Conservation (phyloP, 1,139 yeast genomes). For the Eremothecium cymbalariae region DNA sequence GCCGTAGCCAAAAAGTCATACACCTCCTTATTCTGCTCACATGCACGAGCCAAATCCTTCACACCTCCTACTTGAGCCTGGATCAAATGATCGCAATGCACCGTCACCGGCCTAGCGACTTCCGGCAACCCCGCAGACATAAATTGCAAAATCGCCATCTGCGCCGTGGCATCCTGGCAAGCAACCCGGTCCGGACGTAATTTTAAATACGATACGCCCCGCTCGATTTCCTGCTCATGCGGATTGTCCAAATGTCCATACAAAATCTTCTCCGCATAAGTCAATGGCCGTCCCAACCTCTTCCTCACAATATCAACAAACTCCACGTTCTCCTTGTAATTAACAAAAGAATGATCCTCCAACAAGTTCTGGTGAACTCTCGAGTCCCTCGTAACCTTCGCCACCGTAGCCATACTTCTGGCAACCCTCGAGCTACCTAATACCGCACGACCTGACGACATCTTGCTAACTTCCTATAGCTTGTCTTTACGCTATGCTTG, state of each 20-base stretch:
- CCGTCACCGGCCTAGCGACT: constrained; percentile 95
- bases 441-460: constrained; percentile 37
- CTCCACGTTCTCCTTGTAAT: constrained; percentile 72
- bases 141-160: constrained; percentile 97
- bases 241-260: constrained; percentile 97
- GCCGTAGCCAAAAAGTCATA: constrained; percentile 91
- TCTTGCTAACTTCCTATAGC: constrained; percentile 10
- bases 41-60: constrained; percentile 89
- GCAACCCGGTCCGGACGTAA: constrained; percentile 99
- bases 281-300: constrained; percentile 86
- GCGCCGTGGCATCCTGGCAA: constrained; percentile 99
- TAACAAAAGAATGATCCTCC: constrained; percentile 76
- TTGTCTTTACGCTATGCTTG: background rate
- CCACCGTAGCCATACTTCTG: constrained; percentile 67
- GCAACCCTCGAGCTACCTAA: constrained; percentile 20
- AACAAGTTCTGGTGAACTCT: constrained; percentile 87
- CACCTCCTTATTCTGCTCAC: constrained; percentile 90
- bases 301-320: constrained; percentile 78
- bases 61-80: constrained; percentile 95
- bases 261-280: constrained; percentile 93
- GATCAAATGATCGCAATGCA: constrained; percentile 98
- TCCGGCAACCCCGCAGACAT: constrained; percentile 94
- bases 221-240: constrained; percentile 86
- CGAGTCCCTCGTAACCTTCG: constrained; percentile 72
- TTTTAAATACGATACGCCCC: constrained; percentile 94